Evolutionary conservation across 192 early-diverging fungal species (phyloP), one percentile per base, ranked within the genome.

Genomic region (Rhizophagus prolifer): DNA sequence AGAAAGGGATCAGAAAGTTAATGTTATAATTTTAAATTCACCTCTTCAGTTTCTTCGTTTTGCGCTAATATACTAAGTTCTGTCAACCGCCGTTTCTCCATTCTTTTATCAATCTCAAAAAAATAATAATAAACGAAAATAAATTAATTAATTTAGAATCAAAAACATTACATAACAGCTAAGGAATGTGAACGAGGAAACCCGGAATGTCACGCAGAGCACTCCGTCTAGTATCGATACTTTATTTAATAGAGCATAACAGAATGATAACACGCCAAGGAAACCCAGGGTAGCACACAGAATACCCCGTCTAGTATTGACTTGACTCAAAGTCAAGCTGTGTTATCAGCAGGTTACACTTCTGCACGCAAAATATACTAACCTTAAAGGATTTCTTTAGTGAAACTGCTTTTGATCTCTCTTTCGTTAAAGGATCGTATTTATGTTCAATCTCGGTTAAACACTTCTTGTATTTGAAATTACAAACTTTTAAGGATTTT

Each of bases 221-320:
- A n/a, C n/a, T n/a, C n/a, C n/a, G n/a, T 31, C 13, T 61, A 78
- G 76, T 78, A 78, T 36, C 38, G 26, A 74, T 74, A 19, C 54
- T 72, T 41, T 41, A 19, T 61, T 38, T 58, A 41, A 74, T 74
- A 62, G 31, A 71, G 59, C 76, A 78, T 23, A 71, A 68, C 58
- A 78, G 25, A n/a, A 71, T 78, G n/a, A 58, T 66, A 72, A 71
- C 76, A 78, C 36, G 47, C 68, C 66, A 70, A 78, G 67, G 76
- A 70, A 71, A 78, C 76, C 66, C 67, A 70, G 76, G 16, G 36
- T 67, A 26, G 75, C 61, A 36, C 64, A 1, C 16, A 68, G 38
- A 50, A 31, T 36, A 68, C 63, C 46, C 38, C n/a, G 75, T 76
- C 26, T 76, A 71, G 68, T 78, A 78, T 78, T 71, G 41, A 44